phyloP scores from a whole-genome alignment of 78 protist genomes.

The Dictyostelium brefeldianum region DNA sequence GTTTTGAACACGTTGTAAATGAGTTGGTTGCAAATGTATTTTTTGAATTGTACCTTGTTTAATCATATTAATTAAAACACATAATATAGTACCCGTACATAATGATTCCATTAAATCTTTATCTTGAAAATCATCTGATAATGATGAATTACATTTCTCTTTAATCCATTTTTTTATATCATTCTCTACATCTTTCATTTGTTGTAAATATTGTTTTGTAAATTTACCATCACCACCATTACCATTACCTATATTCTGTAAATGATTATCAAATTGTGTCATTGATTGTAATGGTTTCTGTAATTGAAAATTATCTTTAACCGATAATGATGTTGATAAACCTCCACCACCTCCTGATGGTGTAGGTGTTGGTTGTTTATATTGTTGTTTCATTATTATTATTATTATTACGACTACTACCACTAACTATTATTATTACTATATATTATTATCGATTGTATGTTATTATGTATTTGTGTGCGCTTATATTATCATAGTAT shows the following conservation, averaged over 20 bases:
- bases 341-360: not conserved
- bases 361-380: not conserved
- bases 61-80: slow-evolving; percentile 64
- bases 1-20: slow-evolving; percentile 61
- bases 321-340: not conserved
- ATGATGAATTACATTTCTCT: slow-evolving; percentile 47
- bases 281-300: not conserved
- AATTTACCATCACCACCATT: not conserved
- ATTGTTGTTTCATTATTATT: too few species aligned
- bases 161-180: slow-evolving; percentile 66
- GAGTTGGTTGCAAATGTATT: slow-evolving; percentile 65
- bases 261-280: not conserved
- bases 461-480: too few species aligned
- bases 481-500: too few species aligned
- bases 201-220: not conserved
- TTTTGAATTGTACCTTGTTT: slow-evolving; percentile 59
- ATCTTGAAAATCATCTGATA: slow-evolving; percentile 56
- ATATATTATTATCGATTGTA: too few species aligned
- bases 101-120: slow-evolving; percentile 61
- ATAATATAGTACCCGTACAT: slow-evolving; percentile 40
- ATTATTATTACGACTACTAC: too few species aligned
- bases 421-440: too few species aligned
- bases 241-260: not conserved
- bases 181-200: slow-evolving; percentile 9
- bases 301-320: slow-evolving; percentile 1